Evolutionary conservation across 129 eudicot species (phyloP).

Genomic region (Centaurea solstitialis): DNA sequence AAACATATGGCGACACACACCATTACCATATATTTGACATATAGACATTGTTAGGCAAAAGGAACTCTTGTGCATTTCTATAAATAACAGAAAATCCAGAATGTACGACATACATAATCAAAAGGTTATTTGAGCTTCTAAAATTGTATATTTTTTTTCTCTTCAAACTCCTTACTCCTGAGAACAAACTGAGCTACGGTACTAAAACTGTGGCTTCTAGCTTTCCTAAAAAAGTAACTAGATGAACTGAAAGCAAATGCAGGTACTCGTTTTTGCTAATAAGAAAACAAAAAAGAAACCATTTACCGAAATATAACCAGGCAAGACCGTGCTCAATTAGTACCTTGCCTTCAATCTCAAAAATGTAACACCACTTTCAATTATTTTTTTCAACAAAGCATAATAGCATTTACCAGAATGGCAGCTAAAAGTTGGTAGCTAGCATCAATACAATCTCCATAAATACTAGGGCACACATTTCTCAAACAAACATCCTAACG

Average conservation of each 20-base stretch:
- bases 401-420: neutral
- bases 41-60: neutral
- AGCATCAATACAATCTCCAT: neutral
- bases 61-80: neutral
- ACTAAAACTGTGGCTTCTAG: neutral
- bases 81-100: neutral
- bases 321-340: neutral
- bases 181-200: neutral
- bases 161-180: neutral
- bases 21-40: neutral
- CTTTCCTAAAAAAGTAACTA: neutral
- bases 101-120: neutral
- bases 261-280: slow-evolving; percentile 7
- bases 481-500: neutral
- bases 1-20: neutral
- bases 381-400: neutral
- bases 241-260: slow-evolving; percentile 1
- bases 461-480: neutral
- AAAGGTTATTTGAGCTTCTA: neutral
- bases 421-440: neutral
- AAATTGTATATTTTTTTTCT: too few species aligned
- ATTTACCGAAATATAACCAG: neutral
- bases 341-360: neutral
- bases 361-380: neutral
- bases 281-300: neutral